These are phyloP conservation scores for Aspergillus diversus DNA, from an alignment of 495 filamentous ascomycete genomes.

Conservation along the genomic window DNA sequence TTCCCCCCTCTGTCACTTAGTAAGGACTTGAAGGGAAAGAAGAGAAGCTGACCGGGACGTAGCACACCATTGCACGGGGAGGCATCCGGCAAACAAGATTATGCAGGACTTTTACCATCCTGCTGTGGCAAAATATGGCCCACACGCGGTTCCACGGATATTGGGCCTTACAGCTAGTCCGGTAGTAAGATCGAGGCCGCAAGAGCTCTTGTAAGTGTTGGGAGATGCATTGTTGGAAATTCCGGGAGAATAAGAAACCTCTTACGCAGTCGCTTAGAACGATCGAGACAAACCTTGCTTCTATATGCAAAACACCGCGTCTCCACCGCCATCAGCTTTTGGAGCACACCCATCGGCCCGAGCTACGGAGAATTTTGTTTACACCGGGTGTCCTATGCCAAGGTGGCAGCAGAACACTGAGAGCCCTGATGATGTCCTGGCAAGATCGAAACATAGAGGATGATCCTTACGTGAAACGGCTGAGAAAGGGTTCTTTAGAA, in stretches of 20 bases:
- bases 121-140: slow-evolving; percentile 31
- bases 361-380: slow-evolving; percentile 58
- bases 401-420: slow-evolving; percentile 24
- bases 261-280: slow-evolving; percentile 35
- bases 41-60: slow-evolving; percentile 12
- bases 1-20: background rate
- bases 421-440: slow-evolving; percentile 29
- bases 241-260: background rate
- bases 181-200: slow-evolving; percentile 51
- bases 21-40: background rate
- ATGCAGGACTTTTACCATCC: slow-evolving; percentile 78
- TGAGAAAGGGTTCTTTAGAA: slow-evolving; percentile 43
- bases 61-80: slow-evolving; percentile 42
- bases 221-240: background rate
- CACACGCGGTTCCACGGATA: slow-evolving; percentile 64
- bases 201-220: slow-evolving; percentile 37
- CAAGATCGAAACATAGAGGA: slow-evolving; percentile 51
- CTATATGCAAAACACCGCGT: slow-evolving; percentile 73
- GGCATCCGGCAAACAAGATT: slow-evolving; percentile 71
- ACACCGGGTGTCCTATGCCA: slow-evolving; percentile 8
- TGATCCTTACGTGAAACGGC: slow-evolving; percentile 71
- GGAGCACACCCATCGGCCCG: slow-evolving; percentile 67
- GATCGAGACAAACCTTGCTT: slow-evolving; percentile 78
- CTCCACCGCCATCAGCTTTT: slow-evolving; percentile 71
- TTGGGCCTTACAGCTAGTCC: slow-evolving; percentile 89